phyloP scores from a whole-genome alignment of 2,329 filamentous ascomycete species.

The Apiospora sp. region DNA sequence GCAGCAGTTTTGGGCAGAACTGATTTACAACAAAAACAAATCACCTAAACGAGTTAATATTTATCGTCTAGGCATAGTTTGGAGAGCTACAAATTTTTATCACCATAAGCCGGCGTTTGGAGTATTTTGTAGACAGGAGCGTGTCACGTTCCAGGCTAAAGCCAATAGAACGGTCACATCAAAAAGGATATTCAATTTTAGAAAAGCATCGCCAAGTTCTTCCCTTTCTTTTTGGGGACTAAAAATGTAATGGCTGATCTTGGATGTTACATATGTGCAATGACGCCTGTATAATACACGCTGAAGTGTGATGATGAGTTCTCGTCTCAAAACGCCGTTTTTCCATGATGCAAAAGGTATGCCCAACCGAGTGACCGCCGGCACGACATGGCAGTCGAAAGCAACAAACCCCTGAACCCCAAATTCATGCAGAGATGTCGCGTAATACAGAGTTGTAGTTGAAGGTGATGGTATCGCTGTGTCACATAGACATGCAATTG shows the following conservation, averaged over 20 bases:
- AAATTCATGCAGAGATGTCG: conserved; percentile 20
- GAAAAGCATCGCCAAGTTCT: not conserved
- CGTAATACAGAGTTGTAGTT: conserved; percentile 21
- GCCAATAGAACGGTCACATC: not conserved
- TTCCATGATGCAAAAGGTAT: conserved; percentile 27
- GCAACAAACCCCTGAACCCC: conserved; percentile 25
- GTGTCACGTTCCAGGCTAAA: not conserved
- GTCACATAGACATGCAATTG: not conserved
- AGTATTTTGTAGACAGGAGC: not conserved
- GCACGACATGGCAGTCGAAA: conserved; percentile 18
- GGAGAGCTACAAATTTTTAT: conserved; percentile 2
- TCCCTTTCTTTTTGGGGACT: not conserved
- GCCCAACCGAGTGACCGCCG: conserved; percentile 22
- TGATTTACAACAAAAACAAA: not conserved
- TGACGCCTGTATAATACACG: conserved; percentile 22
- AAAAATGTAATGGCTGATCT: not conserved
- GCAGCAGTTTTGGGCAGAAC: not conserved
- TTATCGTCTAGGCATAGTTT: not conserved
- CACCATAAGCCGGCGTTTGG: conserved; percentile 17
- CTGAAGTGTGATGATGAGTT: conserved; percentile 12
- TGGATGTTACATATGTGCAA: conserved; percentile 20
- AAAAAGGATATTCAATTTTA: conserved; percentile 11
- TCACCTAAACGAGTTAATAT: not conserved
- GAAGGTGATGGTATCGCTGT: conserved; percentile 8
- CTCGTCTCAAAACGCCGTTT: conserved; percentile 24